Evolutionary conservation across 2,329 filamentous ascomycete species (phyloP).

Genomic region (Teratosphaeria destructans): DNA sequence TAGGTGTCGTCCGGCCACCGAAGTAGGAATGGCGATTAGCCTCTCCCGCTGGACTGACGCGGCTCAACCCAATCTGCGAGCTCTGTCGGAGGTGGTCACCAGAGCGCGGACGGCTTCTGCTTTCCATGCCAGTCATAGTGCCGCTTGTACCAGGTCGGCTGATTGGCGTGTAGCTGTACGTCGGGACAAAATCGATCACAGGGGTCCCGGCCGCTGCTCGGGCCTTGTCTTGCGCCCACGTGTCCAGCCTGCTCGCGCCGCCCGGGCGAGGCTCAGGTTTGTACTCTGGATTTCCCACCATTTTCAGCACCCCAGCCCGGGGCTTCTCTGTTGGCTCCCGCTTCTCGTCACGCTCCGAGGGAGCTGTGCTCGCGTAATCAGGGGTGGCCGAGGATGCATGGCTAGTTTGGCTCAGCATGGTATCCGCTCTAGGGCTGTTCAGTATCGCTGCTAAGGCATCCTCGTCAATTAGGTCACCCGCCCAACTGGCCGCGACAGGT

Average conservation of each 20-base stretch:
- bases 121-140: slow-evolving; percentile 31
- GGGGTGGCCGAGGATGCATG: slow-evolving; percentile 30
- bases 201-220: slow-evolving; percentile 50
- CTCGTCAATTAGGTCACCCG: slow-evolving; percentile 31
- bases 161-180: slow-evolving; percentile 53
- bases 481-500: slow-evolving; percentile 11
- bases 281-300: slow-evolving; percentile 51
- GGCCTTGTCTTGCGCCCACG: slow-evolving; percentile 24
- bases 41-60: slow-evolving; percentile 13
- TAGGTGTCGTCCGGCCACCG: slow-evolving; percentile 17
- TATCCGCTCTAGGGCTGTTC: slow-evolving; percentile 15
- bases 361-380: slow-evolving; percentile 63
- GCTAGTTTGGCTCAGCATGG: slow-evolving; percentile 26
- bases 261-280: slow-evolving; percentile 29
- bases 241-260: slow-evolving; percentile 20
- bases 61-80: slow-evolving; percentile 6
- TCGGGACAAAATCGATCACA: slow-evolving; percentile 75
- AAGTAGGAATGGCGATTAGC: slow-evolving; percentile 25
- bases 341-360: slow-evolving; percentile 34
- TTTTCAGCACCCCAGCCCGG: slow-evolving; percentile 69
- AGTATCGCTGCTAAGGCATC: slow-evolving; percentile 32
- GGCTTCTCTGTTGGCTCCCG: slow-evolving; percentile 50
- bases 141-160: slow-evolving; percentile 47
- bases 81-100: slow-evolving; percentile 16
- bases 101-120: slow-evolving; percentile 16